Evolutionary conservation across 306 rosid genomes (phyloP).

Genomic region (Crotalaria pallida): DNA sequence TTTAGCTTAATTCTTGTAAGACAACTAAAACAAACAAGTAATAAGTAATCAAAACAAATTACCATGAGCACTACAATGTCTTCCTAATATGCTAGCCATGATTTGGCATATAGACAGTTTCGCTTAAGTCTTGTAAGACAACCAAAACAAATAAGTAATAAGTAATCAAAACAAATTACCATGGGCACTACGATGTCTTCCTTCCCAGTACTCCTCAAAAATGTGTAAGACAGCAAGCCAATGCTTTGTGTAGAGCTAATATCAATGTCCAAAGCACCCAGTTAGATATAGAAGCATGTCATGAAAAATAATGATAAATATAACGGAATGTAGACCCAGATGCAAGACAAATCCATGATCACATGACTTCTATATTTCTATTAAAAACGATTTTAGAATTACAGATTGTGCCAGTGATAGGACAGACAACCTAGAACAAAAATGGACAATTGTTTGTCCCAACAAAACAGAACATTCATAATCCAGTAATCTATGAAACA

Average conservation of each 20-base stretch:
- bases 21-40: not conserved
- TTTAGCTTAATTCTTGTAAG: not conserved
- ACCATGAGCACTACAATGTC: slow-evolving; percentile 98
- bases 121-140: not conserved
- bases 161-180: slow-evolving; percentile 44
- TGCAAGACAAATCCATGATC: slow-evolving; percentile 1
- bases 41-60: slow-evolving; percentile 21
- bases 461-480: no score
- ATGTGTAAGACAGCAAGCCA: slow-evolving; percentile 90
- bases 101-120: not conserved
- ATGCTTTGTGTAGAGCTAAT: slow-evolving; percentile 79
- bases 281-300: slow-evolving; percentile 33
- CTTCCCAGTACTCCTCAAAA: slow-evolving; percentile 88
- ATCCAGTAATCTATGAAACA: no score
- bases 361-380: no score
- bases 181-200: slow-evolving; percentile 97
- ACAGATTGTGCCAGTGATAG: not conserved
- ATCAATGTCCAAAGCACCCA: slow-evolving; percentile 22
- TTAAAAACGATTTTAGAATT: not conserved
- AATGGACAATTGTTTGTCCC: no score
- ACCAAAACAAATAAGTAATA: not conserved
- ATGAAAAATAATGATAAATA: not conserved
- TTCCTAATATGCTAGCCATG: slow-evolving; percentile 34
- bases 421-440: no score
- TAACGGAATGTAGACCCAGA: not conserved